A percentile compares a stretch with the other conserved stretches of the same genome.
phyloP scores from a whole-genome alignment of 768 basidiomycete species.

The Termitomyces sp. region DNA sequence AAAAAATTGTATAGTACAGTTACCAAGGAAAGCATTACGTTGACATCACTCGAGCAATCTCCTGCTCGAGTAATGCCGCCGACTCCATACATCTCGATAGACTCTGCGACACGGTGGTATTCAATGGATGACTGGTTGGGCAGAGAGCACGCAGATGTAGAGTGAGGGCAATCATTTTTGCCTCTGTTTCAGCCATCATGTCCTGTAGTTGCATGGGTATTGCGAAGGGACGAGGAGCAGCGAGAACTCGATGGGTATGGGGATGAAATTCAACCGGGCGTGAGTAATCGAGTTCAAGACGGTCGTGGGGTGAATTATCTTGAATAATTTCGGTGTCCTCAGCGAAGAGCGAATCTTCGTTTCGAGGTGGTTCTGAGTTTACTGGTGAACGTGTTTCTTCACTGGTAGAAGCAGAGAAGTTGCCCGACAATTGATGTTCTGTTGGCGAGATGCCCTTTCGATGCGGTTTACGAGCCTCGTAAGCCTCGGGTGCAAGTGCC shows the following conservation, averaged over 20 bases:
- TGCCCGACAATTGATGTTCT: not conserved
- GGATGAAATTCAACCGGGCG: not conserved
- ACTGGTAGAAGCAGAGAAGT: not conserved
- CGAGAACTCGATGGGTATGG: not conserved
- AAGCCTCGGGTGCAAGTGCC: conserved; percentile 1
- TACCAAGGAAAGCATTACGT: not conserved
- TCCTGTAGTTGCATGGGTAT: not conserved
- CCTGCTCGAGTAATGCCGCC: conserved; percentile 7
- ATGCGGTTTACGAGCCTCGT: conserved; percentile 7
- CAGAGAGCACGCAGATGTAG: not conserved
- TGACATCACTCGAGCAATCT: conserved; percentile 1
- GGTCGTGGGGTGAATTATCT: not conserved
- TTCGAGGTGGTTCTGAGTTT: not conserved
- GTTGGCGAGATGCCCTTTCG: not conserved
- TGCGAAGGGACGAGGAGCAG: not conserved
- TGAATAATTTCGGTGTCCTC: not conserved
- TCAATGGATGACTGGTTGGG: not conserved
- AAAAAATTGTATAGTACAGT: not conserved
- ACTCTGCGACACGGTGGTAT: not conserved
- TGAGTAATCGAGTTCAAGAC: not conserved
- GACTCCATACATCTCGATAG: conserved; percentile 10
- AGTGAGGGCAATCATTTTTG: conserved; percentile 1
- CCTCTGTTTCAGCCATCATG: not conserved
- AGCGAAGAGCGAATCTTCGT: not conserved
- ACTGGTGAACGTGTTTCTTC: not conserved